These are phyloP conservation scores for Pseudoscleropodium purum DNA, from an alignment of 225 moss, liverwort and hornwort species.

Conservation along the genomic window DNA sequence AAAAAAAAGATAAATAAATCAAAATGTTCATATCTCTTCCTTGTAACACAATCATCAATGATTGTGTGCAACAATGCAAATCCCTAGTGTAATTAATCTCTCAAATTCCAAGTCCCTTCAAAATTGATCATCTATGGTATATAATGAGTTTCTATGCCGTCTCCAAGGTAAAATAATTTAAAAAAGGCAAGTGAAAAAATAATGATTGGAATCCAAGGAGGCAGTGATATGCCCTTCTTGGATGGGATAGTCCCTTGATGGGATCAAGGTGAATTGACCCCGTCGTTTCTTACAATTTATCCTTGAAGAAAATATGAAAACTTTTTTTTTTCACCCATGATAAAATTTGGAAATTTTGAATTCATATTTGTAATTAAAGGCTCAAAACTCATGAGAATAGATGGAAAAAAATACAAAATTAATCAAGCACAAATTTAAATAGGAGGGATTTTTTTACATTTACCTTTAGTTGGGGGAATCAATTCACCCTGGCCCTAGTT, in stretches of 20 bases:
- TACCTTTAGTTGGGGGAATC: too few species aligned
- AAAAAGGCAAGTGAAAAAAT: fast-evolving
- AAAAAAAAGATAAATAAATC: neutral
- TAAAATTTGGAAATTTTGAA: too few species aligned
- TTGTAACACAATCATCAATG: neutral
- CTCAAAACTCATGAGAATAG: too few species aligned
- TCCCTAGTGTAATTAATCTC: neutral
- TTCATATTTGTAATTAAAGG: too few species aligned
- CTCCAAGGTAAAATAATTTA: neutral
- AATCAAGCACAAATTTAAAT: too few species aligned
- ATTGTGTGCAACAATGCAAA: fast-evolving
- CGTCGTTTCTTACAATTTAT: fast-evolving
- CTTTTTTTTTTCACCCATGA: too few species aligned
- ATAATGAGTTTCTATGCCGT: fast-evolving
- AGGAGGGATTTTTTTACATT: neutral
- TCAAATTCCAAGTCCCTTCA: neutral
- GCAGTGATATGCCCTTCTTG: fast-evolving
- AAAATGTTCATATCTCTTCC: neutral
- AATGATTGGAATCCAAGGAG: neutral
- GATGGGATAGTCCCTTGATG: too few species aligned
- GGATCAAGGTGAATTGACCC: too few species aligned
- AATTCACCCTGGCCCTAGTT: too few species aligned
- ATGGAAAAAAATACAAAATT: too few species aligned
- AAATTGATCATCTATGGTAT: fast-evolving
- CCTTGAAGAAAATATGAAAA: fast-evolving